A percentile compares a stretch with the other conserved stretches of the same genome.
Conservation (phyloP, 192 early-diverging fungal species). For the Backusella luteola region DNA sequence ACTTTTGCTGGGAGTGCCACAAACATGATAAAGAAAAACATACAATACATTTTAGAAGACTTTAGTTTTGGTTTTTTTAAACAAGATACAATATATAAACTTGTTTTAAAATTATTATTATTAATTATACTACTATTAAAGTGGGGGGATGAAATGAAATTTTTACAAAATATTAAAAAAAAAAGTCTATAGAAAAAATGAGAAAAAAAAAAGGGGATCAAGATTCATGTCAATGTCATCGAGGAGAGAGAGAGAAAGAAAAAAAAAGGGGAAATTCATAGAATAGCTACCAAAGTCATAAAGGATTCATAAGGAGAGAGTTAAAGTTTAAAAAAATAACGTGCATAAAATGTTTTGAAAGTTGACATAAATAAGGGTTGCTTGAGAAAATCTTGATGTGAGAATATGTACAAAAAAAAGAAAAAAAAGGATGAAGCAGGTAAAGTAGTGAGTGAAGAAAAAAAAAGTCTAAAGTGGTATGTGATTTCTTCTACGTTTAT, state of each 20-base stretch:
- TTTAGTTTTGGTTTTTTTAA: not conserved
- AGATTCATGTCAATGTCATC: conserved; percentile 7
- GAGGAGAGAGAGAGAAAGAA: not conserved
- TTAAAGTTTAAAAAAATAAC: conserved; percentile 8
- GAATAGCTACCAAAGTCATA: not conserved
- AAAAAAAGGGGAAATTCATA: not conserved
- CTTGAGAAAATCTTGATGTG: conserved; percentile 7
- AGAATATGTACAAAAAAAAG: not conserved
- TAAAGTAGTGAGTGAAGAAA: not conserved
- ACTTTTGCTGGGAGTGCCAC: not conserved
- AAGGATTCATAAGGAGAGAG: not conserved
- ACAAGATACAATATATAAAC: not conserved
- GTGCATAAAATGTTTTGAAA: not conserved
- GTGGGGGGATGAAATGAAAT: not conserved
- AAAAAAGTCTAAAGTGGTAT: conserved; percentile 6
- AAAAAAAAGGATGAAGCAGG: not conserved
- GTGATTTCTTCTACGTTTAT: conserved; percentile 4
- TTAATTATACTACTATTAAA: conserved; percentile 4
- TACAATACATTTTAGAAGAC: not conserved
- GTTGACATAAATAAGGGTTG: conserved; percentile 11
- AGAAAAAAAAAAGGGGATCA: conserved; percentile 7
- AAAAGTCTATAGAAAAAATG: conserved; percentile 8
- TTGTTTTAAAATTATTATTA: conserved; percentile 7
- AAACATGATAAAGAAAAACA: not conserved
- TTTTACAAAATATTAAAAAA: conserved; percentile 10